Conservation (phyloP, 208 protist genomes). For the Blastocrithidia nonstop region DNA sequence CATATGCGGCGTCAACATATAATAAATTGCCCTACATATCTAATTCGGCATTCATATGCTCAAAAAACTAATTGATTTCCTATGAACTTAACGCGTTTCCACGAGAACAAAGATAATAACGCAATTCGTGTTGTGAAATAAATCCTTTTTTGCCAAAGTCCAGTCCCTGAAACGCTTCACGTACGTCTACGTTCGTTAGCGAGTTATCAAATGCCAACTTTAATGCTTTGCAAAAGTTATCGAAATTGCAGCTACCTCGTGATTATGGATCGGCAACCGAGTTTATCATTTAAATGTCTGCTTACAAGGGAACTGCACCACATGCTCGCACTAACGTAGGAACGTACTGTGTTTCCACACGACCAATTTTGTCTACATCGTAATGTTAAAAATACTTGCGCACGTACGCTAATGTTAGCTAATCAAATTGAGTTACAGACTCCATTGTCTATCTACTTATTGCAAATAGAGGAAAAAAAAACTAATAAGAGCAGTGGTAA, state of each 20-base stretch:
- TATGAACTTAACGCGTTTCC: slow-evolving; percentile 85
- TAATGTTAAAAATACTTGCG: slow-evolving; percentile 53
- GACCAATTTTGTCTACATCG: slow-evolving; percentile 67
- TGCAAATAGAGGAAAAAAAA: neutral
- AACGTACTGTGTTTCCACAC: slow-evolving; percentile 33
- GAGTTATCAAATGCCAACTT: slow-evolving; percentile 38
- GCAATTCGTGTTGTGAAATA: slow-evolving; percentile 86
- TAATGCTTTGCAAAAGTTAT: slow-evolving; percentile 58
- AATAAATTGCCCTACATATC: slow-evolving; percentile 84
- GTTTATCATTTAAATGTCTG: slow-evolving; percentile 31
- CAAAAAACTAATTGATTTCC: slow-evolving; percentile 84
- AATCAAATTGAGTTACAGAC: neutral
- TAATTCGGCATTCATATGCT: slow-evolving; percentile 70
- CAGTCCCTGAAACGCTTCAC: slow-evolving; percentile 87
- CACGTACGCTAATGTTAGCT: slow-evolving; percentile 23
- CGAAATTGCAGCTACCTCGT: slow-evolving; percentile 56
- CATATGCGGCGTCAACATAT: slow-evolving; percentile 51
- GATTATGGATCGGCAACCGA: slow-evolving; percentile 37
- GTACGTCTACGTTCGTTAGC: slow-evolving; percentile 50
- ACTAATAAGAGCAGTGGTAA: neutral
- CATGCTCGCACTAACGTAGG: slow-evolving; percentile 50
- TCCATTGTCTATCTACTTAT: too few relatives aligned
- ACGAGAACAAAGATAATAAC: slow-evolving; percentile 87
- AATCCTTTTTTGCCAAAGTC: slow-evolving; percentile 87
- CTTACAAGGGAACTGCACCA: slow-evolving; percentile 49